Conservation (phyloP, 106 monocot species). For the Apostasia shenzhenica region DNA sequence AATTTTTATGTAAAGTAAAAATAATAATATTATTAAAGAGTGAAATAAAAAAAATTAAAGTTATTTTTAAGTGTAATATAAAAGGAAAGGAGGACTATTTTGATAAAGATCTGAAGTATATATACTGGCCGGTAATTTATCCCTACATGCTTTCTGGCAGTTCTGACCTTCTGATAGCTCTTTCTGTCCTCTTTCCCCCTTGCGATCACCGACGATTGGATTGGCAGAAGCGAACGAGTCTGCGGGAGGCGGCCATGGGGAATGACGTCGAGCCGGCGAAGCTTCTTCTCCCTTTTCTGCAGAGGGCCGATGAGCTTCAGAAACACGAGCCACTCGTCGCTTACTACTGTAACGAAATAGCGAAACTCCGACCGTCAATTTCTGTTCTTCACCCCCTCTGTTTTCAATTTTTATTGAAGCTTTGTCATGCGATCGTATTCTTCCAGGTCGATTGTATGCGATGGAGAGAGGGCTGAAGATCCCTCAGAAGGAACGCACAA, state of each 20-base stretch:
- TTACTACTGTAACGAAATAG: conserved; percentile 62
- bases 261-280: conserved; percentile 93
- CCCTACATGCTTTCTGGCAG: too few relatives aligned
- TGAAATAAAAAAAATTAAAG: too few relatives aligned
- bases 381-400: not conserved
- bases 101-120: too few relatives aligned
- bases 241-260: conserved; percentile 22
- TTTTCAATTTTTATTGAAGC: conserved; percentile 1
- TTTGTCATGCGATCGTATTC: not conserved
- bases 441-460: conserved; percentile 74
- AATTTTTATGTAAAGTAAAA: too few relatives aligned
- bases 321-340: conserved; percentile 98
- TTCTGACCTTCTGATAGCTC: too few relatives aligned
- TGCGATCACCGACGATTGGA: too few relatives aligned
- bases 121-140: too few relatives aligned
- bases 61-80: too few relatives aligned
- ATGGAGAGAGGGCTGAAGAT: conserved; percentile 86
- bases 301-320: conserved; percentile 96
- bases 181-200: too few relatives aligned
- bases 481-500: conserved; percentile 85
- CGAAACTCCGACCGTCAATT: conserved; percentile 6
- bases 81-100: too few relatives aligned
- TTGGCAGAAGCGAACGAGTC: too few relatives aligned
- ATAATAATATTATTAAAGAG: too few relatives aligned
- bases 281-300: conserved; percentile 81